phyloP scores from a whole-genome alignment of 2,329 filamentous ascomycete species.

The Penicillium concentricum region DNA sequence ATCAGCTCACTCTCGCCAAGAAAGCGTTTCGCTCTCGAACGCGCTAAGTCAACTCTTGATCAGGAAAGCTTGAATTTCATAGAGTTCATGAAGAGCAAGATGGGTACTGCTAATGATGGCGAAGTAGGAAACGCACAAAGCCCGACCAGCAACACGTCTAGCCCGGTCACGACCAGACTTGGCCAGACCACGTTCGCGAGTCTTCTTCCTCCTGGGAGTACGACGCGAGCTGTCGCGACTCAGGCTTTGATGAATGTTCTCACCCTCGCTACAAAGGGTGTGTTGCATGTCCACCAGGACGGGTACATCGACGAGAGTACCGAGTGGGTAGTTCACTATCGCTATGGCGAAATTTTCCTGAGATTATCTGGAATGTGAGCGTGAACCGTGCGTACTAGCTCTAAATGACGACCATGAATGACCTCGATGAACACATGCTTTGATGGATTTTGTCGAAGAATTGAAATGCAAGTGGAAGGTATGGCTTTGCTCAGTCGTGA shows the following conservation, averaged over 20 bases:
- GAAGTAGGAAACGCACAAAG: not conserved
- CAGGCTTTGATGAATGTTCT: slow-evolving; percentile 76
- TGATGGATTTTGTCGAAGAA: not conserved
- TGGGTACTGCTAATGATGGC: slow-evolving; percentile 25
- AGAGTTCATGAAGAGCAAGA: slow-evolving; percentile 54
- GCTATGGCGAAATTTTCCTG: slow-evolving; percentile 33
- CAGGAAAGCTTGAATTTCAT: slow-evolving; percentile 63
- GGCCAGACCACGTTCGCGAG: slow-evolving; percentile 62
- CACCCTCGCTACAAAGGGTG: slow-evolving; percentile 64
- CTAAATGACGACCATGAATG: not conserved
- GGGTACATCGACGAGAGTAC: slow-evolving; percentile 37
- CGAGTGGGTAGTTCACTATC: slow-evolving; percentile 19
- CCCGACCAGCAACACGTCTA: not conserved
- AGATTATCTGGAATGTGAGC: slow-evolving; percentile 15
- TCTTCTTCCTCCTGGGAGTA: slow-evolving; percentile 61
- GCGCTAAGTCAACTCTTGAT: slow-evolving; percentile 51
- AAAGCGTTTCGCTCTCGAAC: not conserved
- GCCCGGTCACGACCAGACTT: not conserved
- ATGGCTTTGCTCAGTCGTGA: not conserved
- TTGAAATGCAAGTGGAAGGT: not conserved
- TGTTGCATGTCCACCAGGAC: slow-evolving; percentile 63
- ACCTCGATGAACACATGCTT: not conserved
- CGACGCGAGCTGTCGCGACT: slow-evolving; percentile 62
- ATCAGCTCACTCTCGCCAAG: slow-evolving; percentile 45
- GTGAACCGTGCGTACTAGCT: not conserved